phyloP scores from a whole-genome alignment of 1,139 yeast genomes.

The Suhomyces anneliseae region DNA sequence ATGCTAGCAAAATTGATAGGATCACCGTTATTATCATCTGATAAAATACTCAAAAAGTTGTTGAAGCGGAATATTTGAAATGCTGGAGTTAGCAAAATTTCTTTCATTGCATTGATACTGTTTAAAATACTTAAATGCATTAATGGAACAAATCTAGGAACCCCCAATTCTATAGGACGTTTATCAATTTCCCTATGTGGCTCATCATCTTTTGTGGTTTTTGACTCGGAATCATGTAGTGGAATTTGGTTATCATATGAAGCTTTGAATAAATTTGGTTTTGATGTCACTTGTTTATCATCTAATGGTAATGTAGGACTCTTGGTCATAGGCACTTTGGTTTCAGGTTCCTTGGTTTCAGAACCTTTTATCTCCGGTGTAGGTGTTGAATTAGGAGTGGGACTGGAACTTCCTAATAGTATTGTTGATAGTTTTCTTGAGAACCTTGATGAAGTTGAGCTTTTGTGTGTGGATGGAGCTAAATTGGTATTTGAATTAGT shows the following conservation, averaged over 20 bases:
- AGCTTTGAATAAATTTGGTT: conserved; percentile 5
- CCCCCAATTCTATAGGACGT: conserved; percentile 3
- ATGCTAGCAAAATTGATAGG: conserved; percentile 44
- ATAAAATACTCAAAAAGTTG: conserved; percentile 33
- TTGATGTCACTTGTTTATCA: background rate
- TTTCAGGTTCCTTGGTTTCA: no score
- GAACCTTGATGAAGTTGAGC: conserved; percentile 12
- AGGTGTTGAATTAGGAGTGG: background rate
- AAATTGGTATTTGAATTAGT: conserved; percentile 6
- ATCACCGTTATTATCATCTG: conserved; percentile 37
- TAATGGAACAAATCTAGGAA: conserved; percentile 24
- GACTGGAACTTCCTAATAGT: conserved; percentile 10
- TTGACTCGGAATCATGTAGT: background rate
- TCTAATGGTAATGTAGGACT: no score
- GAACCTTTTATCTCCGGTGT: background rate
- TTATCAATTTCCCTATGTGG: conserved; percentile 1
- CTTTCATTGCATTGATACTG: conserved; percentile 22
- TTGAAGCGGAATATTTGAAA: conserved; percentile 37
- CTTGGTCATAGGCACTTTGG: background rate
- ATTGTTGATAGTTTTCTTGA: conserved; percentile 18
- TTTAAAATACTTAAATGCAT: conserved; percentile 29
- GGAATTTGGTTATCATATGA: conserved; percentile 11
- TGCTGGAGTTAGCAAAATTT: conserved; percentile 28
- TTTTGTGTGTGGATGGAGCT: background rate
- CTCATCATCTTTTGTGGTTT: background rate